These are phyloP conservation scores for Pythium scleroteichum DNA, from an alignment of 352 stramenopile species.

Conservation along the genomic window DNA sequence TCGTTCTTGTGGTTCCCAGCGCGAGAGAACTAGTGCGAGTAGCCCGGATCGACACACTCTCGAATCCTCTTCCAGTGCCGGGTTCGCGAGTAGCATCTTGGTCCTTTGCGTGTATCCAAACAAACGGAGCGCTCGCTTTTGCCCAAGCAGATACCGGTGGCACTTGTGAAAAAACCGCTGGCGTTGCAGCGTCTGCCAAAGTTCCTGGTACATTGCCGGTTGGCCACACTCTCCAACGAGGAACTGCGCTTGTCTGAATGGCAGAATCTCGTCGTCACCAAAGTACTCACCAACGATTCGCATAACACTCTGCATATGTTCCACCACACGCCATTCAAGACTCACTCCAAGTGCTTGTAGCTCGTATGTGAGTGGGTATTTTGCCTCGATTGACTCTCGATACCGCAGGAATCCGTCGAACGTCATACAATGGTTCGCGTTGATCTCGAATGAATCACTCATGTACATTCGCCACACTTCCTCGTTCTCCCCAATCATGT, in stretches of 20 bases:
- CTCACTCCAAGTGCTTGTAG: conserved; percentile 43
- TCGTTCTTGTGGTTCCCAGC: conserved; percentile 36
- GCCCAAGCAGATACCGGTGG: conserved; percentile 38
- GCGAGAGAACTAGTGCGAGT: conserved; percentile 49
- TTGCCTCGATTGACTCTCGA: conserved; percentile 48
- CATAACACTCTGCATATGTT: conserved; percentile 24
- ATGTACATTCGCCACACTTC: conserved; percentile 74
- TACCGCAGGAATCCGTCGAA: conserved; percentile 63
- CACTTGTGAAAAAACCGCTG: conserved; percentile 45
- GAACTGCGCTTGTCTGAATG: conserved; percentile 44
- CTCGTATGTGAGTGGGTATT: conserved; percentile 40
- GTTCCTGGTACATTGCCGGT: conserved; percentile 33
- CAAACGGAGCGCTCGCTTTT: conserved; percentile 55
- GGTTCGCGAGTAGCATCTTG: conserved; percentile 35
- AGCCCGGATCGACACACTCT: conserved; percentile 49
- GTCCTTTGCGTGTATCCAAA: conserved; percentile 73
- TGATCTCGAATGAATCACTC: conserved; percentile 50
- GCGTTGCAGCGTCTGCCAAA: conserved; percentile 38
- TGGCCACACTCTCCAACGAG: conserved; percentile 50
- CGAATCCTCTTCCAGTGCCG: conserved; percentile 38
- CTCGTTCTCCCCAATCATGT: conserved; percentile 32
- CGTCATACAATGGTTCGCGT: conserved; percentile 42
- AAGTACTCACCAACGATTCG: conserved; percentile 52
- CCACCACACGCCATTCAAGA: conserved; percentile 33
- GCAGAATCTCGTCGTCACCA: conserved; percentile 35